Conservation (phyloP, 1,139 yeast genomes). For the Debaryomyces sp. region DNA sequence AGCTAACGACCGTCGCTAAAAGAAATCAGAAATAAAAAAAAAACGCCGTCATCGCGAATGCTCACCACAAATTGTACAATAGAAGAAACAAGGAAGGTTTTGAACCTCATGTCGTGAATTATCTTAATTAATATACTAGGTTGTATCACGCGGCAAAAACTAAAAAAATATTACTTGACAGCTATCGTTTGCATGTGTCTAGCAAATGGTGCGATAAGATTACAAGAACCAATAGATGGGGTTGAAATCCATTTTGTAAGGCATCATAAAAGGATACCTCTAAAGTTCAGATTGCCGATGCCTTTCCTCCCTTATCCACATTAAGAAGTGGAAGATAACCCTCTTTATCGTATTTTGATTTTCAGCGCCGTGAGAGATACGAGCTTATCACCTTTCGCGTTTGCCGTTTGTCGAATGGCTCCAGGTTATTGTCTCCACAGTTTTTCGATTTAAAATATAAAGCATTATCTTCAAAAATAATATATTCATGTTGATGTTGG, state of each 20-base stretch:
- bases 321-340: neutral
- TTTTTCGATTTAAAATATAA: constrained; percentile 2
- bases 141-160: neutral
- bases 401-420: constrained; percentile 3
- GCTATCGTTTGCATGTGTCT: neutral
- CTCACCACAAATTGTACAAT: neutral
- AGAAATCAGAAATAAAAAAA: neutral
- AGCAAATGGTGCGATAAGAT: neutral
- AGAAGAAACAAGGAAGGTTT: neutral
- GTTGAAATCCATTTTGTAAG: neutral
- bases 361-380: neutral
- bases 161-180: neutral
- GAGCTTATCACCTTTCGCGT: neutral
- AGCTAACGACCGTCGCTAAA: neutral
- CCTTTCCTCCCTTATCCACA: neutral
- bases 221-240: neutral
- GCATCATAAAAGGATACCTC: neutral
- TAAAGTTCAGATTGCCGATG: neutral
- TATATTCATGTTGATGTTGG: neutral
- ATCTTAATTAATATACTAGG: no score
- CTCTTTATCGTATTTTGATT: neutral
- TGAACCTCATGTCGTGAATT: no score
- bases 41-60: neutral
- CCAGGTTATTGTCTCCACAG: constrained; percentile 1
- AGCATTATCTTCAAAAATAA: neutral